Base-by-base conservation (phyloP, 2,329 filamentous ascomycete genomes). In the Paecilomyces dactylethromorphus region DNA sequence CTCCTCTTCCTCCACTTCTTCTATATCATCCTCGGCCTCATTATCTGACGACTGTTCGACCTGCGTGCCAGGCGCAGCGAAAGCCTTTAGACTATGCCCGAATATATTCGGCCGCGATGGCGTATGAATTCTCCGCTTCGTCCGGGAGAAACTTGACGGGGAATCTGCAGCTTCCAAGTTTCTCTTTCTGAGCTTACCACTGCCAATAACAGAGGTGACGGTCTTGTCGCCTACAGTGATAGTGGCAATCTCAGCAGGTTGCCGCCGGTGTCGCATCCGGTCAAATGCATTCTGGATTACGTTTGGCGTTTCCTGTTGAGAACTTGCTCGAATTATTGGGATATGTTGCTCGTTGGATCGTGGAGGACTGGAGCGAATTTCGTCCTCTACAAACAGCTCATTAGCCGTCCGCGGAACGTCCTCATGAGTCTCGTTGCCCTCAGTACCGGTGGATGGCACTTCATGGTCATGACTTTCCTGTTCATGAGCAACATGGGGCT, bases 211-310 rank as follows among this genome's bases (percentile, higher is more conserved):
- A 21, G 86, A 87, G 0, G 84, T 87, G 4, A 86, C 81, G 0
- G 87, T 90, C 53, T 81, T 82, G 61, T 87, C 81, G 1, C 89
- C 90, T 57, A 93, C 84, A 0, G 88, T 92, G 54, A 93, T 89
- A 1, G 88, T 90, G 21, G 89, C 89, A 56, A 87, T 77, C 65
- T 90, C 86, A 29, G 81, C 75, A 1, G 83, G 81, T 1, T 82
- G 76, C 33, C 88, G 82, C 68, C 85, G 88, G 0, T 82, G 80
- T 15, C 85, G 79, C 83, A 87, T 87, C 18, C 83, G 80, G 69
- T 87, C 83, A 64, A 87, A 87, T 1, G 85, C 85, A 66, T 81
- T 85, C 56, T 83, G 81, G 24, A 88, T 75, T 0, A 79, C 68
- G 51, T 80, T 80, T 15, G 76, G 73, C 2, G 73, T 75, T 59